These are phyloP conservation scores for Actinomucor elegans DNA, from an alignment of 371 early-diverging fungal genomes.

Conservation along the genomic window DNA sequence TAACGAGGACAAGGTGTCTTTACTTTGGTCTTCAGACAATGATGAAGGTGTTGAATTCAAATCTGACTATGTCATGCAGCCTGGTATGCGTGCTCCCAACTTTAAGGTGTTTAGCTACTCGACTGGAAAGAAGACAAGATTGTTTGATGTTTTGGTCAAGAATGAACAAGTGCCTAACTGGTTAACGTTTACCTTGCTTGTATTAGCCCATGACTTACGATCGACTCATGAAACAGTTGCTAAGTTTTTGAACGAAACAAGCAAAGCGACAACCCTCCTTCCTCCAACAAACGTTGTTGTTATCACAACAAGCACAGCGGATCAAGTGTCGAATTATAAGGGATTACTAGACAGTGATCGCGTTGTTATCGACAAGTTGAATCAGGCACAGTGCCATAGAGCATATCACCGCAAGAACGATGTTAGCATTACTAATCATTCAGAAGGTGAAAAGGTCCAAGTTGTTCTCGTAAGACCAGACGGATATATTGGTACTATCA, in stretches of 20 bases:
- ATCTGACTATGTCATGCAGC: slow-evolving; percentile 6
- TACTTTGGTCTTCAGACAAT: slow-evolving; percentile 5
- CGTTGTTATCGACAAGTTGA: slow-evolving; percentile 41
- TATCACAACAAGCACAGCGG: slow-evolving; percentile 37
- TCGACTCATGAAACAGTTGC: slow-evolving; percentile 10
- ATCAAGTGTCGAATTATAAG: slow-evolving; percentile 19
- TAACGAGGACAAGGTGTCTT: neutral
- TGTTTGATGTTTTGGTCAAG: slow-evolving; percentile 26
- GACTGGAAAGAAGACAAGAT: slow-evolving; percentile 31
- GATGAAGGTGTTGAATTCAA: neutral
- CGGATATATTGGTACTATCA: slow-evolving; percentile 39
- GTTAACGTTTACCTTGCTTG: slow-evolving; percentile 32
- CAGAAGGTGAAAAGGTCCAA: slow-evolving; percentile 10
- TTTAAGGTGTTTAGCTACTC: slow-evolving; percentile 35
- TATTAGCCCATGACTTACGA: slow-evolving; percentile 34
- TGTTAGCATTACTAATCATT: neutral
- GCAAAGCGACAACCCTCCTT: neutral
- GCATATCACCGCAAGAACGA: slow-evolving; percentile 19
- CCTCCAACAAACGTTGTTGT: slow-evolving; percentile 16
- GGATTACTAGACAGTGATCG: slow-evolving; percentile 12
- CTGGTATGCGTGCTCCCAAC: slow-evolving; percentile 48
- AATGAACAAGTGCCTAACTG: slow-evolving; percentile 13
- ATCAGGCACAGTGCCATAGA: slow-evolving; percentile 43
- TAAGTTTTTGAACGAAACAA: slow-evolving; percentile 14
- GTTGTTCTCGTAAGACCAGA: slow-evolving; percentile 37